A percentile compares a stretch with the other conserved stretches of the same genome.
These are phyloP conservation scores for Pseudocercospora cruenta DNA, from an alignment of 2,329 filamentous ascomycete genomes.

Conservation along the genomic window DNA sequence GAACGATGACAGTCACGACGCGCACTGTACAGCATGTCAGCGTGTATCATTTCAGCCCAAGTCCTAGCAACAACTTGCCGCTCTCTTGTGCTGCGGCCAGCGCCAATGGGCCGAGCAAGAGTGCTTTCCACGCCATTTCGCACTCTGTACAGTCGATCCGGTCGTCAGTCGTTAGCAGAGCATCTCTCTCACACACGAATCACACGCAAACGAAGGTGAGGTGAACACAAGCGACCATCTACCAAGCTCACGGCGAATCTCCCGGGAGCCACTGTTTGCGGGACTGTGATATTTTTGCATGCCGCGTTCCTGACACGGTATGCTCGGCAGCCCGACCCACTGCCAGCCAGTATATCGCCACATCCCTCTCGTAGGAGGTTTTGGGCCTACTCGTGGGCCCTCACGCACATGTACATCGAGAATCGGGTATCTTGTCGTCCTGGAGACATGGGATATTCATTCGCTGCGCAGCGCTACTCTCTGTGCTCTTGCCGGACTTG, in stretches of 20 bases:
- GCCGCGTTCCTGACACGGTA: background rate
- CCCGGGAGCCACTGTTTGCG: background rate
- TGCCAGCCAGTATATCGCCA: background rate
- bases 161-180: background rate
- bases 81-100: slow-evolving; percentile 12
- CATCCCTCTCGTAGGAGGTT: background rate
- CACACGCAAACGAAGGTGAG: background rate
- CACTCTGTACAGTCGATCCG: background rate
- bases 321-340: background rate
- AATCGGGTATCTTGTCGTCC: background rate
- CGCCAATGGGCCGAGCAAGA: slow-evolving; percentile 14
- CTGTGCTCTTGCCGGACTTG: background rate
- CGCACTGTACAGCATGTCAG: slow-evolving; percentile 16
- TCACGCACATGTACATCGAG: background rate
- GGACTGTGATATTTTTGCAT: background rate
- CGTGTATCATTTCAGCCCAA: background rate
- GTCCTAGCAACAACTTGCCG: background rate
- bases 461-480: background rate
- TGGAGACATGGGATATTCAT: background rate
- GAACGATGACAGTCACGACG: slow-evolving; percentile 24
- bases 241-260: background rate
- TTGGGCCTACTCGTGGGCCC: background rate
- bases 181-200: background rate
- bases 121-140: slow-evolving; percentile 14
- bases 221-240: background rate